Base-by-base conservation (phyloP, 148 eudicot species). In the Persicaria tinctoria region DNA sequence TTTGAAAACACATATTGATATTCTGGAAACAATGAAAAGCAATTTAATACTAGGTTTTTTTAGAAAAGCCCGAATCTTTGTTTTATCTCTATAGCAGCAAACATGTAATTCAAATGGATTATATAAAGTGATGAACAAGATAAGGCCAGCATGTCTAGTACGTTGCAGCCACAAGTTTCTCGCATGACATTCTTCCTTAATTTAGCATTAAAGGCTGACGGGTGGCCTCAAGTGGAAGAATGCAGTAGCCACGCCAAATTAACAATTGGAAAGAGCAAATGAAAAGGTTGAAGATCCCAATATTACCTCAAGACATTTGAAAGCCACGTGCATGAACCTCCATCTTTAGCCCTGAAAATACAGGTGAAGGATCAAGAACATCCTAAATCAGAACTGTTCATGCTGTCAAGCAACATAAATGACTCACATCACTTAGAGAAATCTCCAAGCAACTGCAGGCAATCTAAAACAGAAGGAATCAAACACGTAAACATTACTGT, bases 261-360 rank as follows among this genome's bases (percentile, higher is more conserved):
- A 23, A 23, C 23, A 23, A 38, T 23, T 59, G 64, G 64, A 32
- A 62, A 62, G 44, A 62, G 13, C 47, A 17, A 38, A 32, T 38
- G 17, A 64, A 64, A 64, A 41, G 47, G n/a, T 10, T 11, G 47
- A 64, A 64, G 70, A 64, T 64, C 46, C 69, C 70, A 64, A 38
- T 41, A 64, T 64, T 14, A 64, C 41, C 70, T 32, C 16, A 38
- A 38, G 17, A 64, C 70, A 82, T 78, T 73, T 73, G 80, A 81
- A 81, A 85, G 83, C 82, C 84, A 80, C 69, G 38, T 64, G 70
- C 38, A 14, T 38, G 86, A 76, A 84, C 84, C 83, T 85, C 86
- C 81, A 70, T 81, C 84, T 87, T 82, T 79, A 81, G 83, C 87
- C 93, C 95, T 89, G 93, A 86, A 91, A 89, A 86, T 66, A 80